Evolutionary conservation across 2,329 filamentous ascomycete genomes (phyloP), one percentile per base, ranked within the genome.

Genomic region (Thielaviopsis euricoi): DNA sequence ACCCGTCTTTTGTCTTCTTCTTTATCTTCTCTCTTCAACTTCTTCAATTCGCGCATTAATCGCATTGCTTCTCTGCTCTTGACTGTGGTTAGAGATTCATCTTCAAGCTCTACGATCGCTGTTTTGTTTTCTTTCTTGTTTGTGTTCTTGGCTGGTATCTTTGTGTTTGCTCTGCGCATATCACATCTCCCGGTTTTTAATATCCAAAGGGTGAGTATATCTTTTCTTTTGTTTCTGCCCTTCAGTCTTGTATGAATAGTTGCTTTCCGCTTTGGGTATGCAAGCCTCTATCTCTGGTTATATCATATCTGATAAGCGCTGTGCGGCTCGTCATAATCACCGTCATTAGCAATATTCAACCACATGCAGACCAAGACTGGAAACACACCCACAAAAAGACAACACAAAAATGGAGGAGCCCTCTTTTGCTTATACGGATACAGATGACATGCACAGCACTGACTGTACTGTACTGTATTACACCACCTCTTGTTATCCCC

Each of bases 41-140:
- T 61, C 52, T 54, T 53, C 51, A 4, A 9, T 26, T 26, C 25
- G 25, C 55, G 46, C 29, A 33, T 50, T 26, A 19, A 50, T 26
- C 21, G 33, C 46, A 51, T 40, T 40, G 21, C 53, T 52, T 57
- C 5, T 48, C 19, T 52, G 57, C 57, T 52, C 57, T 56, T 59
- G 12, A 53, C 48, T 59, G 57, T 29, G 52, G 57, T 53, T 59
- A 26, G 49, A 58, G 52, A 23, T 54, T 26, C 25, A 26, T 9
- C 25, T 26, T 26, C 25, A 26, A 26, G 25, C 9, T 4, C 9
- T 26, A 9, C 25, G 25, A 26, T 52, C 12, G 12, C 19, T 33
- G 48, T 7, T 52, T 15, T 57, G 21, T 46, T 52, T 37, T 48
- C 49, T 15, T 29, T 55, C 40, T 19, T n/a, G 21, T 15, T 2